Evolutionary conservation across 176 grass and related monocot genomes (phyloP).

Genomic region (Raddia distichophylla): DNA sequence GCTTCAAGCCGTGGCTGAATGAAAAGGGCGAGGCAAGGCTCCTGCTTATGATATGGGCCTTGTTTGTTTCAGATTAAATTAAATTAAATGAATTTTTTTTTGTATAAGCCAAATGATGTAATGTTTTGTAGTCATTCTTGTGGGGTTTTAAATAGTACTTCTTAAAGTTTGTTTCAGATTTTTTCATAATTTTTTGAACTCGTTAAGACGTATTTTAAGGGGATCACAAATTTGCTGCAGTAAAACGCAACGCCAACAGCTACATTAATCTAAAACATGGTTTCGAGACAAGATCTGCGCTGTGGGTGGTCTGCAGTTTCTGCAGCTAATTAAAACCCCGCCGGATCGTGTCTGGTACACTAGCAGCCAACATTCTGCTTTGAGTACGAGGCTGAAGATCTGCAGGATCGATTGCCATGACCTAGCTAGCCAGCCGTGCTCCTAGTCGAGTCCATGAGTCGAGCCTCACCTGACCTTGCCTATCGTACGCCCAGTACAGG

Average conservation of each 20-base stretch:
- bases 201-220: no score
- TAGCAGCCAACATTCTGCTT: background rate
- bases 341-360: background rate
- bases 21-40: slow-evolving; percentile 22
- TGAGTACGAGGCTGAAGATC: background rate
- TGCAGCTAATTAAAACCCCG: background rate
- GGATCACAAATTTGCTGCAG: no score
- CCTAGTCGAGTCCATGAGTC: background rate
- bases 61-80: no score
- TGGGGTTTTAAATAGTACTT: no score
- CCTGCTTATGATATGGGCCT: slow-evolving; percentile 14
- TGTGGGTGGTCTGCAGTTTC: background rate
- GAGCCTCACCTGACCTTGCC: background rate
- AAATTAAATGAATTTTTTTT: no score
- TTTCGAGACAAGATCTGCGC: no score
- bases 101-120: no score
- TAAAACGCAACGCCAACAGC: no score
- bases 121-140: no score
- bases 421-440: background rate
- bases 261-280: no score
- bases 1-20: slow-evolving; percentile 37
- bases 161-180: no score
- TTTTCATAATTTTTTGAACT: no score
- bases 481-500: background rate
- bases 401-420: background rate